These are phyloP conservation scores for Thymus mandschuricus DNA, from an alignment of 257 asterid species.

Conservation along the genomic window DNA sequence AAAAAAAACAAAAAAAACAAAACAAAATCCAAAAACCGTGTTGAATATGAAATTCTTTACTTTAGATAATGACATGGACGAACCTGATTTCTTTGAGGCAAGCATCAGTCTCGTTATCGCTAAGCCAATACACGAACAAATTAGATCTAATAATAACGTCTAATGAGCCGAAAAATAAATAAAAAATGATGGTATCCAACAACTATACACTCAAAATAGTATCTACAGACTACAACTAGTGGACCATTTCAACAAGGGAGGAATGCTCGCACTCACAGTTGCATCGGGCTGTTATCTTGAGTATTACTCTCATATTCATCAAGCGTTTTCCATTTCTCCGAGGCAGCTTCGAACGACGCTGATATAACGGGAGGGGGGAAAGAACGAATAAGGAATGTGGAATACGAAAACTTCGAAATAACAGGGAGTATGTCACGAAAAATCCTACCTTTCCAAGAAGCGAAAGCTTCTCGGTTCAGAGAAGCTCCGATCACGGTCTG, in stretches of 20 bases:
- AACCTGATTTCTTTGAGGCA: too few species aligned
- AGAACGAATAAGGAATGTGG: neutral
- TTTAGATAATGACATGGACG: too few species aligned
- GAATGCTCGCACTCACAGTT: neutral
- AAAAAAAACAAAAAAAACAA: too few species aligned
- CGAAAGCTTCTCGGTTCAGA: constrained; percentile 15
- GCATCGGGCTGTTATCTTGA: neutral
- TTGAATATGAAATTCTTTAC: too few species aligned
- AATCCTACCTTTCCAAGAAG: constrained; percentile 27
- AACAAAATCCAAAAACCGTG: too few species aligned
- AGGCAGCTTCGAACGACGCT: constrained; percentile 12
- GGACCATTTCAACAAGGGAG: neutral
- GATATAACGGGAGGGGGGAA: neutral
- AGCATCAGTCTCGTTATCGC: too few species aligned
- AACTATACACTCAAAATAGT: neutral
- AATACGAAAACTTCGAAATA: neutral
- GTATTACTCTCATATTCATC: neutral
- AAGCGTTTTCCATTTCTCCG: neutral
- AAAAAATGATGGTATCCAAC: neutral
- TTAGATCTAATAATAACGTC: too few species aligned
- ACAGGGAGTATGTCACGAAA: neutral
- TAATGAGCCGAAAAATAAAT: too few species aligned
- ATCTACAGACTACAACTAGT: neutral
- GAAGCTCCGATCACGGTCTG: neutral
- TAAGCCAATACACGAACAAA: too few species aligned